Conservation (phyloP, 768 basidiomycete genomes). For the Rhizopogon sp. region DNA sequence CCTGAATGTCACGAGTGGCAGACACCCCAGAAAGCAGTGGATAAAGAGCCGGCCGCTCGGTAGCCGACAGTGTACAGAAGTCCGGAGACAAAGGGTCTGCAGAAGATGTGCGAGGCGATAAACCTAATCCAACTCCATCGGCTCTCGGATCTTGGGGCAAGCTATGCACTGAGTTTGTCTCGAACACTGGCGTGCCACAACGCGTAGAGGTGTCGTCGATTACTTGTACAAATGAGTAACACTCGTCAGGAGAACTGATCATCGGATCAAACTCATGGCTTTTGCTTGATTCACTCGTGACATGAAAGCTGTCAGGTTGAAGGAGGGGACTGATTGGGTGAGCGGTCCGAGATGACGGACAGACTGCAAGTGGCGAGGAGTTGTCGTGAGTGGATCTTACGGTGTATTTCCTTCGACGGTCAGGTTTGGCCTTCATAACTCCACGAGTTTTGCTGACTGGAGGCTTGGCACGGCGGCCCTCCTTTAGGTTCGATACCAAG, state of each 20-base stretch:
- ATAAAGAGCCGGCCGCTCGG: slow-evolving; percentile 50
- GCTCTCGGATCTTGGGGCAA: not conserved
- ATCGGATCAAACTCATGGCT: slow-evolving; percentile 11
- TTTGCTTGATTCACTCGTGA: slow-evolving; percentile 4
- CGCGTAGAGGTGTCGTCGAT: slow-evolving; percentile 25
- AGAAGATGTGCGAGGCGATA: not conserved
- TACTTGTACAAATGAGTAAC: slow-evolving; percentile 20
- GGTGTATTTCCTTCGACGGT: slow-evolving; percentile 21
- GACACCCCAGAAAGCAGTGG: slow-evolving; percentile 45
- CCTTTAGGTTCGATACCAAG: not conserved
- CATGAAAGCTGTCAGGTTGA: not conserved
- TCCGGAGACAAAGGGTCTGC: not conserved
- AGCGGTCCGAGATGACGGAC: slow-evolving; percentile 10
- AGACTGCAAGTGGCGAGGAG: slow-evolving; percentile 2
- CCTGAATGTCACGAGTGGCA: slow-evolving; percentile 41
- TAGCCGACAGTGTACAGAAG: slow-evolving; percentile 26
- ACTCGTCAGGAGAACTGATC: slow-evolving; percentile 18
- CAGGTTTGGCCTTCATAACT: slow-evolving; percentile 25
- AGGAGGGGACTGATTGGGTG: slow-evolving; percentile 25
- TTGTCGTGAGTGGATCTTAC: slow-evolving; percentile 2
- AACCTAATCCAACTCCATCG: not conserved
- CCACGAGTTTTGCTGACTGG: slow-evolving; percentile 18
- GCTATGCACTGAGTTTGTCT: slow-evolving; percentile 5
- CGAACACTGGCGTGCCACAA: slow-evolving; percentile 20
- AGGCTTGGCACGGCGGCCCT: not conserved